Evolutionary conservation across 1,284 basidiomycete genomes (phyloP).

Genomic region (Rhizopogon parksii): DNA sequence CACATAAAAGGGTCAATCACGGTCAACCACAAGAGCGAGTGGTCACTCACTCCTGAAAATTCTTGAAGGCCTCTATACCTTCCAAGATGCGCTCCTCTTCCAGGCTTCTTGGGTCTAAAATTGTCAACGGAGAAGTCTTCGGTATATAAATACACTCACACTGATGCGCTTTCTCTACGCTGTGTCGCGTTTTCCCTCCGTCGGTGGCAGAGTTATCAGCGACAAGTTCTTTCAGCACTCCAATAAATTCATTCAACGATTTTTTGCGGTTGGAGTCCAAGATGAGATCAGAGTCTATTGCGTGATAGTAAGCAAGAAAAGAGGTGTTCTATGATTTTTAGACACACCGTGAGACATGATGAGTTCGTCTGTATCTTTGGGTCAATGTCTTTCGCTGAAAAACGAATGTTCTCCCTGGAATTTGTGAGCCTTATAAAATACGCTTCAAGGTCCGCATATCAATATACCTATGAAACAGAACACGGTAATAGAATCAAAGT

Average conservation of each 20-base stretch:
- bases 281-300: background rate
- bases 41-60: conserved; percentile 4
- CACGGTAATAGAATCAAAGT: background rate
- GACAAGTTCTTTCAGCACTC: background rate
- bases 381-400: background rate
- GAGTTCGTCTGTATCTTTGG: background rate
- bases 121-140: background rate
- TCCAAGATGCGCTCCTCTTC: conserved; percentile 22
- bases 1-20: background rate
- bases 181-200: background rate
- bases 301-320: background rate
- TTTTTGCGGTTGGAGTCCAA: background rate
- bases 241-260: background rate
- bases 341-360: background rate
- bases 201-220: background rate
- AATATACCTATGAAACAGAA: background rate
- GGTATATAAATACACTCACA: background rate
- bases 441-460: conserved; percentile 2
- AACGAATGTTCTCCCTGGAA: background rate
- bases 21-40: background rate
- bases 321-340: background rate
- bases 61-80: conserved; percentile 5
- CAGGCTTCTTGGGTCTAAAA: background rate
- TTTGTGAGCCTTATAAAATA: background rate
- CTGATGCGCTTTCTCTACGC: background rate